Conservation (phyloP, 2,329 filamentous ascomycete genomes). For the Ascochyta rabiei region DNA sequence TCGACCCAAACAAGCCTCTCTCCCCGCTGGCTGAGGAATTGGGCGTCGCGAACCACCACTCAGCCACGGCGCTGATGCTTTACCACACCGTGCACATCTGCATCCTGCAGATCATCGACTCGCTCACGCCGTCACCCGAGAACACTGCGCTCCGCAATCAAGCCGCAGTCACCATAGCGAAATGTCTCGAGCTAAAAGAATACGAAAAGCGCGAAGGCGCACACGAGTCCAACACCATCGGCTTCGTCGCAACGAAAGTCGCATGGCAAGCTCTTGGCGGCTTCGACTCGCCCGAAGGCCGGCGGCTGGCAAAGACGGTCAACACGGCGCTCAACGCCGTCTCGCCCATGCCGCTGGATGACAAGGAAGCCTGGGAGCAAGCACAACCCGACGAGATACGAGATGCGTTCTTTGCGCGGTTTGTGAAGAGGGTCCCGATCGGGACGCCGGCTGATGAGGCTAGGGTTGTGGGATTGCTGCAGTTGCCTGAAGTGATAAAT, state of each 20-base stretch:
- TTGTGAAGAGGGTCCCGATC: constrained; percentile 1
- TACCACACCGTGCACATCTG: constrained; percentile 33
- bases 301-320: constrained; percentile 20
- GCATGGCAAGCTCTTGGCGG: constrained; percentile 36
- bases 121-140: constrained; percentile 22
- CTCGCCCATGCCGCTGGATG: neutral
- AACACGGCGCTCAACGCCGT: neutral
- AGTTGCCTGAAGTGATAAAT: neutral
- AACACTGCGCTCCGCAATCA: constrained; percentile 21
- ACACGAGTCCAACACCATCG: constrained; percentile 32
- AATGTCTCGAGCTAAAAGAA: constrained; percentile 29
- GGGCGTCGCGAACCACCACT: constrained; percentile 25
- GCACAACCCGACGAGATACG: constrained; percentile 5
- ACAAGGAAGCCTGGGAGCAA: constrained; percentile 8
- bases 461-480: neutral
- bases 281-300: constrained; percentile 29
- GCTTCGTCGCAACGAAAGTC: constrained; percentile 32
- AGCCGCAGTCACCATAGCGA: constrained; percentile 27
- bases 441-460: neutral
- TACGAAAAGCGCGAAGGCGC: constrained; percentile 22
- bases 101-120: constrained; percentile 27
- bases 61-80: constrained; percentile 33
- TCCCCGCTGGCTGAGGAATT: constrained; percentile 19
- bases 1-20: neutral
- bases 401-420: constrained; percentile 6